Percentiles rank a stretch among this genome's conserved stretches.
Evolutionary conservation across 352 stramenopile species (phyloP).

Genomic region (Globisporangium orthogonon): DNA sequence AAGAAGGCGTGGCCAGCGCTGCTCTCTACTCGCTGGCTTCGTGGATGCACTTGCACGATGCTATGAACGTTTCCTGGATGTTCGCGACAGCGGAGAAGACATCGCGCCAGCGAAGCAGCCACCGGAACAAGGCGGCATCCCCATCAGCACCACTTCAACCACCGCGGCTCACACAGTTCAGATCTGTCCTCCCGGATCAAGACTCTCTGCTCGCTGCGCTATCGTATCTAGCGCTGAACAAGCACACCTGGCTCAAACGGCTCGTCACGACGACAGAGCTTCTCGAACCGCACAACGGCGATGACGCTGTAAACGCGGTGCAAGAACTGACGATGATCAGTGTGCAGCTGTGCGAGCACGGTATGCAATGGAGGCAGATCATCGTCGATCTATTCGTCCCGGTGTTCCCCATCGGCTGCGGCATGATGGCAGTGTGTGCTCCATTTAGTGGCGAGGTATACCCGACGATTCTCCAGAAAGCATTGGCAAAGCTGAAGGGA

Average conservation of each 20-base stretch:
- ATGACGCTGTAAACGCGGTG: not conserved
- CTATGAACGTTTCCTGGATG: constrained; percentile 16
- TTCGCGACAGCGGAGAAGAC: constrained; percentile 11
- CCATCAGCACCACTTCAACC: not conserved
- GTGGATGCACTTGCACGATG: constrained; percentile 24
- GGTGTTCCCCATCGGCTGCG: constrained; percentile 24
- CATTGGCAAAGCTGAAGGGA: constrained; percentile 46
- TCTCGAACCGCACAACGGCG: not conserved
- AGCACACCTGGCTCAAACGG: constrained; percentile 13
- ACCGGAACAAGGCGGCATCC: not conserved
- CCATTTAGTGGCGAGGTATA: constrained; percentile 25
- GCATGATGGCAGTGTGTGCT: constrained; percentile 20
- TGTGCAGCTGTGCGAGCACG: constrained; percentile 22
- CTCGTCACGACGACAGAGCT: not conserved
- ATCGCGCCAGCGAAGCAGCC: not conserved
- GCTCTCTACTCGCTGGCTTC: constrained; percentile 13
- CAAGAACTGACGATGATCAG: constrained; percentile 5
- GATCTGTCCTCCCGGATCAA: constrained; percentile 23
- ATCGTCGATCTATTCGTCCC: constrained; percentile 44
- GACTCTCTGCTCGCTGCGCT: constrained; percentile 27
- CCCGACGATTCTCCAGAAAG: constrained; percentile 41
- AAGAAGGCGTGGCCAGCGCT: not conserved
- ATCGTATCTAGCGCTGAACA: constrained; percentile 16
- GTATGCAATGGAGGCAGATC: constrained; percentile 24
- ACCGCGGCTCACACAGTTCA: constrained; percentile 2